Evolutionary conservation across 2,329 filamentous ascomycete species (phyloP).

Genomic region (Pseudogymnoascus sp.): DNA sequence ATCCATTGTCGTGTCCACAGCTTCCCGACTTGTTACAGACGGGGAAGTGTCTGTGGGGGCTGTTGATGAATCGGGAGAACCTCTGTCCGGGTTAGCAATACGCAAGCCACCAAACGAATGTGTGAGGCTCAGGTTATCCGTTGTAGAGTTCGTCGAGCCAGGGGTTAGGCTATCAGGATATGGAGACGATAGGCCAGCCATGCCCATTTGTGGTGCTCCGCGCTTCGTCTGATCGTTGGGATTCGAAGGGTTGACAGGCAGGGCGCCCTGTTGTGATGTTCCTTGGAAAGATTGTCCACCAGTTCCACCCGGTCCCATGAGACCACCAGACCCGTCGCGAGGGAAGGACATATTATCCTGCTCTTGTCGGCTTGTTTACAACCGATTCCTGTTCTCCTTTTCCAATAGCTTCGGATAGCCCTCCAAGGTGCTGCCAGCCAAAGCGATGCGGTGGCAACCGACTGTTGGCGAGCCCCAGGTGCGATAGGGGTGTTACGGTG

Average conservation of each 20-base stretch:
- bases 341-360: background rate
- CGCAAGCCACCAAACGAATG: slow-evolving; percentile 87
- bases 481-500: background rate
- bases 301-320: background rate
- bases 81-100: slow-evolving; percentile 90
- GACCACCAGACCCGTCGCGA: background rate
- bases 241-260: background rate
- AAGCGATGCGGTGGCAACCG: background rate
- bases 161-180: background rate
- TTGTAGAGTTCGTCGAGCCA: slow-evolving; percentile 49
- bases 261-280: background rate
- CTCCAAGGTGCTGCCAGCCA: slow-evolving; percentile 2
- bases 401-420: background rate
- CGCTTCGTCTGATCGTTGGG: background rate
- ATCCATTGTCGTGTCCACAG: slow-evolving; percentile 19
- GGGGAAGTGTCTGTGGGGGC: slow-evolving; percentile 17
- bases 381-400: background rate
- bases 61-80: slow-evolving; percentile 17
- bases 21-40: slow-evolving; percentile 21
- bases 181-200: background rate
- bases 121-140: slow-evolving; percentile 85
- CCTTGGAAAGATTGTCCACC: background rate
- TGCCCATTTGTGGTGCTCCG: slow-evolving; percentile 3
- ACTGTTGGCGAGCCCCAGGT: background rate
- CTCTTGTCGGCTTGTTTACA: background rate